phyloP scores from a whole-genome alignment of 805 yeast genomes.

The Myxozyma sirexii region DNA sequence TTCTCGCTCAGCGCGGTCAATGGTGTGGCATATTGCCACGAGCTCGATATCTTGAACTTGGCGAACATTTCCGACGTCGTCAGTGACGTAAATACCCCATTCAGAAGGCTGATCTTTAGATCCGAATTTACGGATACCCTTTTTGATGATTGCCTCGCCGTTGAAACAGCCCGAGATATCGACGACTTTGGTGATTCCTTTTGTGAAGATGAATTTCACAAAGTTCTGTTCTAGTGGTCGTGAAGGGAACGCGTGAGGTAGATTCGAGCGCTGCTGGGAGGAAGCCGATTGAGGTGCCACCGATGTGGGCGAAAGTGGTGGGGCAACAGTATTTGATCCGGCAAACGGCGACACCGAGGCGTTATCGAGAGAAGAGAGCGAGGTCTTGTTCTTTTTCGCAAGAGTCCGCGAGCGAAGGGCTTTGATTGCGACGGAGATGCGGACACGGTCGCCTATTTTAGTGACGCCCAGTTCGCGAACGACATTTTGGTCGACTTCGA shows the following conservation, averaged over 20 bases:
- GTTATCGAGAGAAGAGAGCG: slow-evolving; percentile 29
- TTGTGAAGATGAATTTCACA: slow-evolving; percentile 72
- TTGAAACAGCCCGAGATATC: slow-evolving; percentile 78
- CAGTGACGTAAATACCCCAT: slow-evolving; percentile 58
- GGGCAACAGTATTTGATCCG: neutral
- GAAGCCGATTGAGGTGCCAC: slow-evolving; percentile 9
- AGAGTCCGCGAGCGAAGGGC: slow-evolving; percentile 46
- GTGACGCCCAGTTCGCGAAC: slow-evolving; percentile 71
- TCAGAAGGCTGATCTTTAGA: slow-evolving; percentile 39
- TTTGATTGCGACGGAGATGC: slow-evolving; percentile 62
- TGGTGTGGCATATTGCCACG: slow-evolving; percentile 78
- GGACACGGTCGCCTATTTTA: slow-evolving; percentile 83
- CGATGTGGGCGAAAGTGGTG: slow-evolving; percentile 9
- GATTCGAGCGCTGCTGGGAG: slow-evolving; percentile 5
- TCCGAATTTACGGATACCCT: slow-evolving; percentile 58
- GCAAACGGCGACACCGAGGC: slow-evolving; percentile 36
- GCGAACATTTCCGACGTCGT: slow-evolving; percentile 54
- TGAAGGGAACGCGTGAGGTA: slow-evolving; percentile 13
- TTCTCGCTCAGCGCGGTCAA: slow-evolving; percentile 68
- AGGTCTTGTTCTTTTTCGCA: slow-evolving; percentile 6
- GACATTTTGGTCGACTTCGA: slow-evolving; percentile 63
- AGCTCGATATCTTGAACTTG: slow-evolving; percentile 76
- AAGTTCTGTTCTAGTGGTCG: slow-evolving; percentile 16
- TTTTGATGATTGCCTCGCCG: slow-evolving; percentile 74
- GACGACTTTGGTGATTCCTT: slow-evolving; percentile 69